Percentiles rank a stretch among this genome's conserved stretches.
Conservation (phyloP, 2,329 filamentous ascomycete species). For the Elsinoe necatrix region DNA sequence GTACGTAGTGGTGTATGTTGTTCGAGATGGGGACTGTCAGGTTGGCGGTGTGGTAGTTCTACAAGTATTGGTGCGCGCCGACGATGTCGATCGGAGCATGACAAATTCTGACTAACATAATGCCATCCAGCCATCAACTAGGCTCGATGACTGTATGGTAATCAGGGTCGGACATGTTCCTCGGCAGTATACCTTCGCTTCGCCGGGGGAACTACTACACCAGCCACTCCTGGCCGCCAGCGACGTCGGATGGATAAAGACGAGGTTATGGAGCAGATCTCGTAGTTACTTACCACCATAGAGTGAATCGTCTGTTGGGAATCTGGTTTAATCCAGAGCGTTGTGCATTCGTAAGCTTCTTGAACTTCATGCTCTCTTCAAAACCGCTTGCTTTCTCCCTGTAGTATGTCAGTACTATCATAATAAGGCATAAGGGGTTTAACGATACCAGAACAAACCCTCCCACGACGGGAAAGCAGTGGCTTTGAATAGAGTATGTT, state of each 20-base stretch:
- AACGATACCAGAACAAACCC: conserved; percentile 67
- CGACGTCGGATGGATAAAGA: not conserved
- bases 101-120: no score
- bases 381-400: conserved; percentile 31
- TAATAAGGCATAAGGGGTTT: conserved; percentile 35
- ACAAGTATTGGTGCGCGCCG: no score
- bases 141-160: no score
- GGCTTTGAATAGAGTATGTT: conserved; percentile 87
- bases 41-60: no score
- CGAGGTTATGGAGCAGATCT: not conserved
- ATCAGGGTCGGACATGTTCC: no score
- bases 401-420: conserved; percentile 27
- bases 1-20: no score
- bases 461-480: conserved; percentile 97
- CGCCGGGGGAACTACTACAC: not conserved
- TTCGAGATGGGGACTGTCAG: no score
- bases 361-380: conserved; percentile 78
- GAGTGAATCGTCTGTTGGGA: conserved; percentile 92
- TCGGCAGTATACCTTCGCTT: no score
- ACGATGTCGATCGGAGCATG: no score
- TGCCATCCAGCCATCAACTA: no score
- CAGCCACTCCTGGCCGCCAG: not conserved
- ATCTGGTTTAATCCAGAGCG: conserved; percentile 96
- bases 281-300: conserved; percentile 66
- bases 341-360: conserved; percentile 96